phyloP scores from a whole-genome alignment of 371 early-diverging fungal genomes.

The Mucor mucedo region DNA sequence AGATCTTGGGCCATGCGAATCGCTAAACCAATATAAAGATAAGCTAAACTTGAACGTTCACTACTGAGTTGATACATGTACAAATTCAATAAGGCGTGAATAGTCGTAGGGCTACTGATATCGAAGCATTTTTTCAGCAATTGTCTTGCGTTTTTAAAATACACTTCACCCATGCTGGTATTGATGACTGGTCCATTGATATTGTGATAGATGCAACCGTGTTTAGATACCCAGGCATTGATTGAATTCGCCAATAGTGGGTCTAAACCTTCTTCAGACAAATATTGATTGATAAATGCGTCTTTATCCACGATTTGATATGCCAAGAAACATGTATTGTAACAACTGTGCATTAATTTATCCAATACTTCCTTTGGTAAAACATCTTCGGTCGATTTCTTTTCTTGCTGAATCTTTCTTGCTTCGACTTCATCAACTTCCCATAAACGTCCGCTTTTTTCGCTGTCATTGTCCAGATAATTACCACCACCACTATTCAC shows the following conservation, averaged over 20 bases:
- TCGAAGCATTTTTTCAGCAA: slow-evolving; percentile 64
- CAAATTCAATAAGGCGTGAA: slow-evolving; percentile 62
- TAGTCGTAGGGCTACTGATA: slow-evolving; percentile 57
- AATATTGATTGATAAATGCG: slow-evolving; percentile 52
- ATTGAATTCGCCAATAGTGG: slow-evolving; percentile 61
- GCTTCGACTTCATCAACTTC: slow-evolving; percentile 59
- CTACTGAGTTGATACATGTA: slow-evolving; percentile 68
- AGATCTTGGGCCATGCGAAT: slow-evolving; percentile 72
- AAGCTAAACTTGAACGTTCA: slow-evolving; percentile 62
- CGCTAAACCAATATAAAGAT: slow-evolving; percentile 64
- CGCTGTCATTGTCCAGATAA: slow-evolving; percentile 9
- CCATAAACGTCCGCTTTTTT: slow-evolving; percentile 47
- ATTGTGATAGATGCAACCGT: slow-evolving; percentile 59
- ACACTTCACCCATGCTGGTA: slow-evolving; percentile 59
- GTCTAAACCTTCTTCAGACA: slow-evolving; percentile 42
- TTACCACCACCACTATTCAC: not conserved
- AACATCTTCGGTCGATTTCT: slow-evolving; percentile 22
- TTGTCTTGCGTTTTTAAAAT: slow-evolving; percentile 61
- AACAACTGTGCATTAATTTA: slow-evolving; percentile 58
- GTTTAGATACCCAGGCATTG: slow-evolving; percentile 65
- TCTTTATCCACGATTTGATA: slow-evolving; percentile 66
- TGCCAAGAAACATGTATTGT: slow-evolving; percentile 58
- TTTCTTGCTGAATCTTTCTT: slow-evolving; percentile 47
- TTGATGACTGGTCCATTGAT: slow-evolving; percentile 33
- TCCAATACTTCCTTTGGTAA: slow-evolving; percentile 42